Conservation (phyloP, 768 basidiomycete species). For the Auricularia auricula-judae region DNA sequence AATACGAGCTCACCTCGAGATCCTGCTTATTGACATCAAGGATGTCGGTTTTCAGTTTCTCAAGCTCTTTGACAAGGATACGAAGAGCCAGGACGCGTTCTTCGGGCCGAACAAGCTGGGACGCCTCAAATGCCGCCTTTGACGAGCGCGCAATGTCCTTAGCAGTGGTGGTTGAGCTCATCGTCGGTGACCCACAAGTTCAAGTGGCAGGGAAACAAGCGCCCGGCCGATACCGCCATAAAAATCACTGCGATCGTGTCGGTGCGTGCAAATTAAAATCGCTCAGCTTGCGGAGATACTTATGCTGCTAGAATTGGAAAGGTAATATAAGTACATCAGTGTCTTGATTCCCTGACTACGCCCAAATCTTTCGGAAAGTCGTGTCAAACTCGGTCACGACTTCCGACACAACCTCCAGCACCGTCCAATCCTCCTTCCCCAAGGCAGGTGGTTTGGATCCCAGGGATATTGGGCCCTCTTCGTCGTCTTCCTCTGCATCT, state of each 20-base stretch:
- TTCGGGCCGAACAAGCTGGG: slow-evolving; percentile 62
- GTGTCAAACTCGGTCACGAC: slow-evolving; percentile 39
- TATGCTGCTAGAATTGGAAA: too few species aligned
- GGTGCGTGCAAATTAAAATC: too few species aligned
- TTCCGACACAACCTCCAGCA: slow-evolving; percentile 38
- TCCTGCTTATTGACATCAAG: slow-evolving; percentile 75
- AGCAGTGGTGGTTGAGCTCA: slow-evolving; percentile 11
- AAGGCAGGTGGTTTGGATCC: slow-evolving; percentile 12
- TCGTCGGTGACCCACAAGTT: not conserved
- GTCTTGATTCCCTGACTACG: slow-evolving; percentile 15
- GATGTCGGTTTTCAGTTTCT: slow-evolving; percentile 52
- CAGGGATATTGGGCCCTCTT: slow-evolving; percentile 18
- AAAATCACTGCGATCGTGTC: too few species aligned
- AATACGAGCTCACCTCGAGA: slow-evolving; percentile 43
- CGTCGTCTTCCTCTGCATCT: slow-evolving; percentile 12
- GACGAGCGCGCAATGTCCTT: slow-evolving; percentile 62
- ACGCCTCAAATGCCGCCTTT: slow-evolving; percentile 74
- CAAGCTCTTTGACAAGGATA: slow-evolving; percentile 58
- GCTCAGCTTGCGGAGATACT: too few species aligned
- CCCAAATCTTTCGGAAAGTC: slow-evolving; percentile 59
- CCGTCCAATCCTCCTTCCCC: slow-evolving; percentile 38
- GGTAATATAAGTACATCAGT: too few species aligned
- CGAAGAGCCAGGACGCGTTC: slow-evolving; percentile 65
- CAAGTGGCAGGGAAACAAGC: not conserved
- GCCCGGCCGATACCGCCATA: too few species aligned